Evolutionary conservation across 306 rosid species (phyloP).

Genomic region (Fragaria nilgerrensis): DNA sequence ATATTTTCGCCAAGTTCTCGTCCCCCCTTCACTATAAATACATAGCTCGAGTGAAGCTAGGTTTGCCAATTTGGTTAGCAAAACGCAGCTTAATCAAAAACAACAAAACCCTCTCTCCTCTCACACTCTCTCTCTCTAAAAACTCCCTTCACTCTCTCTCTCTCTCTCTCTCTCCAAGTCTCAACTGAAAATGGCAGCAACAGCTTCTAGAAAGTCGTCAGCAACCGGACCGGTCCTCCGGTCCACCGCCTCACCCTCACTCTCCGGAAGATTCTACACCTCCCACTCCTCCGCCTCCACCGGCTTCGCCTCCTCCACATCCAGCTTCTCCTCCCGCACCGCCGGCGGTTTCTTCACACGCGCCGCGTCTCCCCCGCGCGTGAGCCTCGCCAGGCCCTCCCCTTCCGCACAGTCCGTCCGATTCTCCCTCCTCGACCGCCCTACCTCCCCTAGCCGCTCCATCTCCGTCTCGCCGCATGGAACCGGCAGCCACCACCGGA

Average conservation of each 20-base stretch:
- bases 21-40: constrained; percentile 48
- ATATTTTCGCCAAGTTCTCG: not conserved
- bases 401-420: constrained; percentile 56
- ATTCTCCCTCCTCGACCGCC: constrained; percentile 65
- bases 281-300: constrained; percentile 37
- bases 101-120: not conserved
- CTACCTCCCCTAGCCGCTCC: constrained; percentile 75
- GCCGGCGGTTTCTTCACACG: constrained; percentile 46
- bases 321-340: constrained; percentile 67
- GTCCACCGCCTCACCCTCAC: constrained; percentile 39
- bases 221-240: constrained; percentile 48
- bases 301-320: constrained; percentile 67
- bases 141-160: constrained; percentile 14
- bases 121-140: constrained; percentile 1
- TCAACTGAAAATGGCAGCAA: constrained; percentile 61
- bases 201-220: constrained; percentile 52
- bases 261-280: constrained; percentile 52
- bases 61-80: constrained; percentile 80
- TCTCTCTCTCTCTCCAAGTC: not conserved
- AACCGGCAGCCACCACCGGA: constrained; percentile 23
- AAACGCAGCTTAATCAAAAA: constrained; percentile 30
- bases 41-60: constrained; percentile 57
- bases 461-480: constrained; percentile 52
- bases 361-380: constrained; percentile 67
- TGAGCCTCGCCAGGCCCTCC: constrained; percentile 43